Percentiles rank a stretch among this genome's conserved stretches.
Evolutionary conservation across 169 alveolate genomes (phyloP).

Genomic region (Toxoplasma gondii): DNA sequence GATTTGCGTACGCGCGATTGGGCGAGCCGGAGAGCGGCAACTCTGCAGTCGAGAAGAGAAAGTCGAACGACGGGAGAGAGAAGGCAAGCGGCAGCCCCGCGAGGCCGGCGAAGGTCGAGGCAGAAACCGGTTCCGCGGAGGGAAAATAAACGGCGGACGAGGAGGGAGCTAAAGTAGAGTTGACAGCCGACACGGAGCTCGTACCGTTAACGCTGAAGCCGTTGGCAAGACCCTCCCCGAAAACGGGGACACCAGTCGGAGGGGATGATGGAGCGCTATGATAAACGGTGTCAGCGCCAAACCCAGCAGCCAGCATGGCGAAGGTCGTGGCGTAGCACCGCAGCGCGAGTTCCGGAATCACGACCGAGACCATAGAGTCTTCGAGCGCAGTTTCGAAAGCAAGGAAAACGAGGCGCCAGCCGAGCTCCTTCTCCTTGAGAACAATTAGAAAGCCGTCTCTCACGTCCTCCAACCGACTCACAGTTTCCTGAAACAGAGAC

Average conservation of each 20-base stretch:
- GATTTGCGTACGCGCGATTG: slow-evolving; percentile 42
- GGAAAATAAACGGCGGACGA: neutral
- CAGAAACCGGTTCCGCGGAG: neutral
- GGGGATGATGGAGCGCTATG: neutral
- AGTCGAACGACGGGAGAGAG: neutral
- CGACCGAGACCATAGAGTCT: slow-evolving; percentile 73
- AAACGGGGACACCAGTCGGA: neutral
- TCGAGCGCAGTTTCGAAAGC: slow-evolving; percentile 76
- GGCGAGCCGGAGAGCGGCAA: neutral
- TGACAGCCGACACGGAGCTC: neutral
- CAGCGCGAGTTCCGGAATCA: slow-evolving; percentile 66
- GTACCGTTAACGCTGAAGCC: neutral
- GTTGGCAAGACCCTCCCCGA: neutral
- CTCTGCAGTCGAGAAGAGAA: neutral
- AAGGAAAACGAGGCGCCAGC: slow-evolving; percentile 64
- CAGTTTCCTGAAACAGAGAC: slow-evolving; percentile 48
- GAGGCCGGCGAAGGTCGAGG: neutral
- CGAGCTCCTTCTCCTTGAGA: slow-evolving; percentile 4
- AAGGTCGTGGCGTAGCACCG: slow-evolving; percentile 20
- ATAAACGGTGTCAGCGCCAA: neutral
- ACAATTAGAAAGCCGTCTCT: slow-evolving; percentile 49
- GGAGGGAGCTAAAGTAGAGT: neutral
- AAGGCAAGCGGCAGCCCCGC: neutral
- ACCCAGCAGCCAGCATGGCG: neutral
- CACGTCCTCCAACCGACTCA: slow-evolving; percentile 40